phyloP scores from a whole-genome alignment of 106 monocot species.

The Dioscorea zingiberensis region DNA sequence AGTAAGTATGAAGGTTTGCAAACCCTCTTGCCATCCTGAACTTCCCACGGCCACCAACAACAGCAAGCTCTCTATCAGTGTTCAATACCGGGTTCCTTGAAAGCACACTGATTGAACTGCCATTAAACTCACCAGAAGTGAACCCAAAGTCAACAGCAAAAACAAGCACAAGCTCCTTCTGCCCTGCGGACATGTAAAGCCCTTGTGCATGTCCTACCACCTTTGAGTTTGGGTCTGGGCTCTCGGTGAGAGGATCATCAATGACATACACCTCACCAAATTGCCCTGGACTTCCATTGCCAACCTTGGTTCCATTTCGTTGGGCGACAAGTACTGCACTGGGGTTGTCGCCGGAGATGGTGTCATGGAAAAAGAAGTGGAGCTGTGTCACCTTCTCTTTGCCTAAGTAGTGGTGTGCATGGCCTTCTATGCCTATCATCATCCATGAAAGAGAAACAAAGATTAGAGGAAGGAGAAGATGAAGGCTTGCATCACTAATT shows the following conservation, averaged over 20 bases:
- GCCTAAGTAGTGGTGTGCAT: not conserved
- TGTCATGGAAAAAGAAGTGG: not conserved
- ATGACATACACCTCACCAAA: not conserved
- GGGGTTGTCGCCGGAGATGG: not conserved
- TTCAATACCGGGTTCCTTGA: slow-evolving; percentile 13
- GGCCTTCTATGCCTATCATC: too few species aligned
- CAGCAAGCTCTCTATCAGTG: slow-evolving; percentile 8
- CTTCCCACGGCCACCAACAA: slow-evolving; percentile 19
- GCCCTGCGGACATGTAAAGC: slow-evolving; percentile 12
- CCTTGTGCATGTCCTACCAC: slow-evolving; percentile 22
- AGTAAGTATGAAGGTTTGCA: slow-evolving; percentile 3
- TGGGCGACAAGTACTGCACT: not conserved
- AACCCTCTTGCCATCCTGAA: slow-evolving; percentile 17
- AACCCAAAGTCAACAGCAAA: slow-evolving; percentile 13
- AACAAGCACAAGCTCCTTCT: slow-evolving; percentile 2
- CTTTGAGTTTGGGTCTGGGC: not conserved
- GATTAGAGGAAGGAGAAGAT: too few species aligned
- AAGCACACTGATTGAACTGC: slow-evolving; percentile 19
- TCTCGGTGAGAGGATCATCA: not conserved
- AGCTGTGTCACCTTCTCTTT: not conserved
- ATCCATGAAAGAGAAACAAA: too few species aligned
- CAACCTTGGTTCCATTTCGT: not conserved
- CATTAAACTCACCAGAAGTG: slow-evolving; percentile 19
- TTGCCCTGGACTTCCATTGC: too few species aligned
- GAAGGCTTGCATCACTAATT: too few species aligned